Evolutionary conservation across 352 stramenopile species (phyloP).

Genomic region (Phytophthora idaei): DNA sequence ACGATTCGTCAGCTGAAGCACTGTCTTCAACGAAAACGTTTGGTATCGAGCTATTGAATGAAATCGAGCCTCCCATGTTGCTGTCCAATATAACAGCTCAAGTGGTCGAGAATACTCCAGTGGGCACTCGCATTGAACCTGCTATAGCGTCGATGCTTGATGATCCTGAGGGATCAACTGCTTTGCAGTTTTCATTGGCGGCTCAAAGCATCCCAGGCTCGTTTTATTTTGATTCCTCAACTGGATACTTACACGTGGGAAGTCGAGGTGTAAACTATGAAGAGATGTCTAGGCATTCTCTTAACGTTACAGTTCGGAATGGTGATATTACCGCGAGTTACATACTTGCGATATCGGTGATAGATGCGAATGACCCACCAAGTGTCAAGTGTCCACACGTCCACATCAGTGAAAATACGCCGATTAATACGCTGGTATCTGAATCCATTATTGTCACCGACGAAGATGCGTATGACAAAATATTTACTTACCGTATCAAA

Average conservation of each 20-base stretch:
- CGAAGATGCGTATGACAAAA: conserved; percentile 26
- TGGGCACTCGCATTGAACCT: conserved; percentile 11
- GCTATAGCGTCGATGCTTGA: conserved; percentile 16
- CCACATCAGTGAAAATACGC: conserved; percentile 28
- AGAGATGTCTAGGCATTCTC: conserved; percentile 5
- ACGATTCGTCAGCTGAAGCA: conserved; percentile 40
- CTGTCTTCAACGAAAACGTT: conserved; percentile 25
- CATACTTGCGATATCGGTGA: conserved; percentile 11
- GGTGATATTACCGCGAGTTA: conserved; percentile 11
- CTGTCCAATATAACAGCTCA: conserved; percentile 3
- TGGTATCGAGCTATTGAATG: conserved; percentile 20
- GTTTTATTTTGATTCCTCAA: conserved; percentile 54
- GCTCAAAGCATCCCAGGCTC: conserved; percentile 40
- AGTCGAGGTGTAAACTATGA: conserved; percentile 46
- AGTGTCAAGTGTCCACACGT: conserved; percentile 15
- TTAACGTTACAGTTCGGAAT: conserved; percentile 26
- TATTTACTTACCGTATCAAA: conserved; percentile 25
- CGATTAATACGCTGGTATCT: conserved; percentile 15
- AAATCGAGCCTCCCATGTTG: conserved; percentile 28
- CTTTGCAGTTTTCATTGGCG: conserved; percentile 32
- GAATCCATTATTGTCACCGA: conserved; percentile 14
- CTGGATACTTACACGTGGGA: conserved; percentile 42
- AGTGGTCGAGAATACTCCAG: conserved; percentile 27
- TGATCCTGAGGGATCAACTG: conserved; percentile 28
- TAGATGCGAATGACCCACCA: conserved; percentile 32